A percentile compares a stretch with the other conserved stretches of the same genome.
phyloP scores from a whole-genome alignment of 192 early-diverging fungal genomes.

The Geranomyces michiganensis region DNA sequence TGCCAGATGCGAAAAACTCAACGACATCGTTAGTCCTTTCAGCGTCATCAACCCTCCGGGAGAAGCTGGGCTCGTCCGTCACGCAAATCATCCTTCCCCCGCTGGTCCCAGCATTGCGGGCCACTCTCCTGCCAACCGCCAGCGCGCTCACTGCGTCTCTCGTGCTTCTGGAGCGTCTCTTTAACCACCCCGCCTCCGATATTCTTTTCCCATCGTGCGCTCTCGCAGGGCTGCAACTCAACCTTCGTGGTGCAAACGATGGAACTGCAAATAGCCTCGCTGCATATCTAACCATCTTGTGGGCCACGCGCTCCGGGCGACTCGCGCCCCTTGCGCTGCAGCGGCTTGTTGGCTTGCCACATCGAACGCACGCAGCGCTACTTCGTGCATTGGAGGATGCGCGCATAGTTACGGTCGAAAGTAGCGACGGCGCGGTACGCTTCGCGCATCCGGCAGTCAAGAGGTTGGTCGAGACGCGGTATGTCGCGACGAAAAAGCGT shows the following conservation, averaged over 20 bases:
- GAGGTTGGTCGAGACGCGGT: neutral
- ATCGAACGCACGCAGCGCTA: neutral
- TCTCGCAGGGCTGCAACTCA: neutral
- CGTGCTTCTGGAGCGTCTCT: neutral
- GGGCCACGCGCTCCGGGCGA: neutral
- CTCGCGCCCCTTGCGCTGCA: neutral
- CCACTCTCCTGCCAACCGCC: neutral
- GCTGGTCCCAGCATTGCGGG: neutral
- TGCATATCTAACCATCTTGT: neutral
- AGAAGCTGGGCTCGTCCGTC: neutral
- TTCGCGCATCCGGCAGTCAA: neutral
- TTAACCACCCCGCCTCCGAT: neutral
- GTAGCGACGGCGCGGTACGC: neutral
- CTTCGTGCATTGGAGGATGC: neutral
- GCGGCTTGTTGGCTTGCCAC: neutral
- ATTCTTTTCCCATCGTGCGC: neutral
- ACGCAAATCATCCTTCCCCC: neutral
- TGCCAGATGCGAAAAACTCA: neutral
- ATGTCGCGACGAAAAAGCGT: neutral
- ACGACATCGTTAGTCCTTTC: neutral
- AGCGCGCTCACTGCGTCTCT: neutral
- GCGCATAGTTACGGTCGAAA: neutral
- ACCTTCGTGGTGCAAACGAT: neutral
- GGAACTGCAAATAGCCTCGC: neutral
- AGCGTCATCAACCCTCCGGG: neutral